These are phyloP conservation scores for Oxyria digyna DNA, from an alignment of 148 eudicot species.

Conservation along the genomic window DNA sequence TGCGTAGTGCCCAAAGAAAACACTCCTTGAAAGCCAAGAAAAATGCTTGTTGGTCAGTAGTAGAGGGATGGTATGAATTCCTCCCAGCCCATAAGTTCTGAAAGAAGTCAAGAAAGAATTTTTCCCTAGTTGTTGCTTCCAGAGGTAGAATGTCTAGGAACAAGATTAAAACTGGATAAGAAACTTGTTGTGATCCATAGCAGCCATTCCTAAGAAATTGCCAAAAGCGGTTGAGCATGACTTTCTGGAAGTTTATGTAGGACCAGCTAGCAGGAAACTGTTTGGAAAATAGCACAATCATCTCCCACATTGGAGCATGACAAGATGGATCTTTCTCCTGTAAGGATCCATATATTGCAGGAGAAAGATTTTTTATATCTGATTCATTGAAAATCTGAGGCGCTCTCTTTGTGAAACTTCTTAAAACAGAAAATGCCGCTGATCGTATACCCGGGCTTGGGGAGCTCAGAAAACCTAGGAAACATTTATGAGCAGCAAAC, in stretches of 20 bases:
- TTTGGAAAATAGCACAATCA: slow-evolving; percentile 45
- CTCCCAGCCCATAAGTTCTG: slow-evolving; percentile 78
- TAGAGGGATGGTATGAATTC: slow-evolving; percentile 36
- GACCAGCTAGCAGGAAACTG: slow-evolving; percentile 70
- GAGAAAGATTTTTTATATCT: slow-evolving; percentile 52
- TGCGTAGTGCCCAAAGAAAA: slow-evolving; percentile 53
- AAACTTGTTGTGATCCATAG: slow-evolving; percentile 90
- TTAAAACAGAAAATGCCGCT: slow-evolving; percentile 62
- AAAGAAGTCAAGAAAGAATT: slow-evolving; percentile 67
- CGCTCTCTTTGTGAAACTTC: slow-evolving; percentile 64
- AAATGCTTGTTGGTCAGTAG: slow-evolving; percentile 49
- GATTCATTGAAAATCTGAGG: slow-evolving; percentile 56
- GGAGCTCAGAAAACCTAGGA: slow-evolving; percentile 63
- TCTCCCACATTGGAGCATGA: slow-evolving; percentile 88
- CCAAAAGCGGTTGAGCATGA: slow-evolving; percentile 48
- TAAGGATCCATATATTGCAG: slow-evolving; percentile 67
- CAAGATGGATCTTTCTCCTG: slow-evolving; percentile 83
- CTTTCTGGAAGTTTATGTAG: slow-evolving; percentile 53
- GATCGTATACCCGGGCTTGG: slow-evolving; percentile 60
- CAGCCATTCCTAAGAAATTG: slow-evolving; percentile 78
- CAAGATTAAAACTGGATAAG: slow-evolving; percentile 75
- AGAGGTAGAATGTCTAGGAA: slow-evolving; percentile 66
- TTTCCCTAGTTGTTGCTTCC: slow-evolving; percentile 28
- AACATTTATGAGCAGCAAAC: slow-evolving; percentile 51
- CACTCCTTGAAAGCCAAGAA: slow-evolving; percentile 69